Base-by-base conservation (phyloP, 83 land plant genomes). In the Picea abies region DNA sequence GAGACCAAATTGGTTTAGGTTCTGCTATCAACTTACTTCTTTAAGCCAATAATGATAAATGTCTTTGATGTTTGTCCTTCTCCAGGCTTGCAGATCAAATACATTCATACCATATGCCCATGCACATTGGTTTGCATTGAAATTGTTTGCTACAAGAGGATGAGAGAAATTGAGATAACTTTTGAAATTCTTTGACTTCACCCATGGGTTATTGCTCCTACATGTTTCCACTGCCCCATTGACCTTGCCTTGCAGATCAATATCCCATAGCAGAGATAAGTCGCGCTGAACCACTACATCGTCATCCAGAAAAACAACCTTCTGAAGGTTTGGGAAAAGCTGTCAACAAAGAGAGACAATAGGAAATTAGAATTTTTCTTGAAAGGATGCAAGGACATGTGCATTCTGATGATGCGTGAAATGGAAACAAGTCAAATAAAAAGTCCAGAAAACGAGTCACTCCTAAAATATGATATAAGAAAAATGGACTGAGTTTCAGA, bases 281-380 rank as follows among this genome's bases (percentile, higher is more conserved):
- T 97, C 99, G 69, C 84, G 89, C 52, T 95, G 98, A 65, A 95
- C 93, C 35, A 97, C 94, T 41, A 95, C 89, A 87, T 97, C 99
- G 84, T 97, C 98, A 64, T 97, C 98, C 84, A 97, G 79, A 70
- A 97, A 92, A 77, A 97, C 90, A 65, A 97, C 89, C 82, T 88
- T 93, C 68, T 92, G 82, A 71, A 97, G 94, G 26, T 90, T 86
- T 82, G 99, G 99, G 84, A 95, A 97, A 25, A 97, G 88, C 98
- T 97, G 94, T 75, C 35, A 78, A 60, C 44, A 78, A 78, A 6
- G 15, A 14, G 60, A 58, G 4, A 14, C 60, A 4, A 58, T 58
- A 58, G 0, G 4, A 58, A 58, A 58, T 58, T 58, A 58, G 60
- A 58, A 14, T 58, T 58, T 58, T 58, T 15, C 60, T 15, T 58